Base-by-base conservation (phyloP, 345 rosid genomes). In the Eucalyptus pumila region DNA sequence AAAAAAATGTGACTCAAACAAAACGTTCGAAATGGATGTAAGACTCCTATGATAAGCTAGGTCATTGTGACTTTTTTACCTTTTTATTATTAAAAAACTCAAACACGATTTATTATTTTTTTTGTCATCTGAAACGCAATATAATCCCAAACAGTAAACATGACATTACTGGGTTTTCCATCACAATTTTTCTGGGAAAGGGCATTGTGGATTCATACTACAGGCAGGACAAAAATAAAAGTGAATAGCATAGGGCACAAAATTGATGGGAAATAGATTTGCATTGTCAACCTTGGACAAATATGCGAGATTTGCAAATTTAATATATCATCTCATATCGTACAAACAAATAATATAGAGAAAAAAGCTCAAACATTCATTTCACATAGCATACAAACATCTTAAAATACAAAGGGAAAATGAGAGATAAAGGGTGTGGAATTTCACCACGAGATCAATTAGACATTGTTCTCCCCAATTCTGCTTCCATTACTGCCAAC, bases 301-400 rank as follows among this genome's bases (percentile, higher is more conserved):
- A 54, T 51, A 23, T 54, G 60, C 60, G 8, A 21, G 26, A 54
- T 0, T 54, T 54, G 27, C 60, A 54, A 54, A 54, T 54, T 54
- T 23, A 23, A 23, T 54, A 54, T 23, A 9, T 54, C 27, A 0
- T 60, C 8, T 9, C 26, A 54, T 4, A 54, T 4, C 12, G 12
- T 23, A 56, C 27, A 56, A 23, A 56, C 27, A 56, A 21, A 26
- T 27, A 60, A 60, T 60, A 27, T 3, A 7, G 14, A 60, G 69
- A 13, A 65, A n/a, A 65, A n/a, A 30, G 3, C 32, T 60, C 0
- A 0, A 1, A n/a, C 1, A n/a, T n/a, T n/a, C 19, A n/a, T 0
- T 65, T 65, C 10, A 0, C 0, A 15, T 65, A 65, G 8, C 37
- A 15, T 14, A 14, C 76, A n/a, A n/a, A 0, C 76, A 65, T 2